These are phyloP conservation scores for Macaranga tanarius DNA, from an alignment of 441 rosid genomes.

Conservation along the genomic window DNA sequence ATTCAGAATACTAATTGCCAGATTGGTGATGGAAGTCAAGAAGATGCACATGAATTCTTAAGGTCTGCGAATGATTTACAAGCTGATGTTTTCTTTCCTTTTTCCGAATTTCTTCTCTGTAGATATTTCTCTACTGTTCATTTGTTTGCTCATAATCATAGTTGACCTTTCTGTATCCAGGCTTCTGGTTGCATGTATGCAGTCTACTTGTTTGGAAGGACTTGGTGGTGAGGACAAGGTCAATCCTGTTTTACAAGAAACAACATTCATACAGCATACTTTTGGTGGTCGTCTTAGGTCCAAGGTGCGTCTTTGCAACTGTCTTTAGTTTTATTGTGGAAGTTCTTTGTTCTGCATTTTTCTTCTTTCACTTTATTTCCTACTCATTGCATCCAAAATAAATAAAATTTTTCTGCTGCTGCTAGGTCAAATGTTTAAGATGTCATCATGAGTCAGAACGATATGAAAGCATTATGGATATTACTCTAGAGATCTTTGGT, in stretches of 20 bases:
- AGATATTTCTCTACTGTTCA: background rate
- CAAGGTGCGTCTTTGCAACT: conserved; percentile 44
- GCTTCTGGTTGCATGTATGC: conserved; percentile 80
- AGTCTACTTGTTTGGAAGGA: conserved; percentile 76
- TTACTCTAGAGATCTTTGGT: conserved; percentile 77
- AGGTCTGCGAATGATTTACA: conserved; percentile 40
- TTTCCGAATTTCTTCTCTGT: conserved; percentile 6
- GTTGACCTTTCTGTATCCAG: conserved; percentile 34
- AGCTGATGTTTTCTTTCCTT: conserved; percentile 13
- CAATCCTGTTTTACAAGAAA: conserved; percentile 66
- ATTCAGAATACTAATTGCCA: conserved; percentile 63
- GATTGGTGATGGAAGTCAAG: conserved; percentile 85
- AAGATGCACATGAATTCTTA: conserved; percentile 92
- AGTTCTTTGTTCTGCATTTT: conserved; percentile 19
- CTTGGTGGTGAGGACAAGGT: conserved; percentile 79
- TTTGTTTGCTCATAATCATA: background rate
- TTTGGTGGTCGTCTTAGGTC: conserved; percentile 84
- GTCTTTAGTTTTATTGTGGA: background rate
- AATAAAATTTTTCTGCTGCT: conserved; percentile 9
- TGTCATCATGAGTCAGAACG: conserved; percentile 80
- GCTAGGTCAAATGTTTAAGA: conserved; percentile 75
- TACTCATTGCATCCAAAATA: background rate
- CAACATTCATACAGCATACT: conserved; percentile 78
- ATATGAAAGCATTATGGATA: conserved; percentile 86
- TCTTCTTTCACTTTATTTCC: conserved; percentile 8